Percentiles rank a stretch among this genome's conserved stretches.
These are phyloP conservation scores for Brachypodium distachyon DNA, from an alignment of 202 grass and related monocot species.

Conservation along the genomic window DNA sequence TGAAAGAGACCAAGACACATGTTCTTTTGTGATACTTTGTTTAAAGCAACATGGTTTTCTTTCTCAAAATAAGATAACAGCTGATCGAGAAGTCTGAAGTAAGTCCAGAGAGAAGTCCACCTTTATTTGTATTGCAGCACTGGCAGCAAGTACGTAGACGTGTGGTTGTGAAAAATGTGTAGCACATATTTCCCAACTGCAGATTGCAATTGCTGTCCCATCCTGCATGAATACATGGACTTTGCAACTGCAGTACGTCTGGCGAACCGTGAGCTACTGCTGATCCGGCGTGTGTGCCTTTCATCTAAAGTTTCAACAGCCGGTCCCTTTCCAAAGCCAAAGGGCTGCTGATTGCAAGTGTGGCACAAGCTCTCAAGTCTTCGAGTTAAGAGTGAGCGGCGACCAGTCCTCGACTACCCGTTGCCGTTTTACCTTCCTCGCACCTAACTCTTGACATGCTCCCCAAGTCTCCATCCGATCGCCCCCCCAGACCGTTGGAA, in stretches of 20 bases:
- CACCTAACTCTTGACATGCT: constrained; percentile 33
- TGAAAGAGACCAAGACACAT: too few relatives aligned
- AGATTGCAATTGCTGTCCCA: neutral
- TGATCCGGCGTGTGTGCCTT: neutral
- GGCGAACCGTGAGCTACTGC: neutral
- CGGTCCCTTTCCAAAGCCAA: constrained; percentile 17
- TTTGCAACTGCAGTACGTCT: constrained; percentile 4
- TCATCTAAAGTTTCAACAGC: too few relatives aligned
- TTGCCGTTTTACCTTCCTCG: constrained; percentile 27
- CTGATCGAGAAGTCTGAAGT: neutral
- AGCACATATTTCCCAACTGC: neutral
- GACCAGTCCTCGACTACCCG: constrained; percentile 1
- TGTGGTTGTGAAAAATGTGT: neutral
- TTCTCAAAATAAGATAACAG: neutral
- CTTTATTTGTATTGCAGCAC: neutral
- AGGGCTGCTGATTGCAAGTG: constrained; percentile 1
- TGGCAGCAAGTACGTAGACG: too few relatives aligned
- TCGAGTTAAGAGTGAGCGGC: constrained; percentile 11
- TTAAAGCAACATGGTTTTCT: neutral
- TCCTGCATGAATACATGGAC: constrained; percentile 1
- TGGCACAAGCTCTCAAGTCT: constrained; percentile 2
- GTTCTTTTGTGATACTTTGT: too few relatives aligned
- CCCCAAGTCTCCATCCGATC: too few relatives aligned
- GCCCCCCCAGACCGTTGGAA: too few relatives aligned
- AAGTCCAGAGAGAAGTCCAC: too few relatives aligned